Base-by-base conservation (phyloP, 2,329 filamentous ascomycete species). In the Macrophomina tecta region DNA sequence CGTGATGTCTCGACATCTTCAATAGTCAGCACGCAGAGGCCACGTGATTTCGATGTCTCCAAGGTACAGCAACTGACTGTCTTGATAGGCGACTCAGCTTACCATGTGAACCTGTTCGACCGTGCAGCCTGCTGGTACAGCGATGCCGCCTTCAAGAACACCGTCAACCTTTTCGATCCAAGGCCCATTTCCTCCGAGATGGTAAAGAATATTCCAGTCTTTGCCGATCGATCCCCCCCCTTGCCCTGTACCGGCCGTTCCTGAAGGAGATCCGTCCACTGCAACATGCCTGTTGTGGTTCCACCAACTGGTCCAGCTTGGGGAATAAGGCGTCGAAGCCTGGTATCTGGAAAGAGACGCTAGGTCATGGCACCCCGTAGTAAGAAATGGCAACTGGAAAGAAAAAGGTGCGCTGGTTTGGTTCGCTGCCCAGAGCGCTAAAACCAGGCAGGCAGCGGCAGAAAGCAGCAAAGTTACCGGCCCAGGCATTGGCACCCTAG, bases 51-150 rank as follows among this genome's bases (percentile, higher is more conserved):
- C 23, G 23, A 38, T 7, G 6, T 38, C 11, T 7, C 36, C 2
- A 38, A 38, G 6, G 6, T n/a, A 28, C 18, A 30, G 48, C 23
- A 9, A 51, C 14, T n/a, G 18, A 28, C n/a, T 5, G 6, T 23
- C 6, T 16, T 40, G 67, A 51, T 9, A 18, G 30, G 65, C 72
- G 67, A 76, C 28, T 32, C 45, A 14, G 49, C 73, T 30, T 53
- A 86, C 84, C 85, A 88, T 84, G 73, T 88, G 85, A n/a, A 87
- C 81, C 72, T 87, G 85, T 66, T 86, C 82, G 6, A 87, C 78
- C 16, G 74, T 72, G 70, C 86, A 88, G 2, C 80, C 80, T 5
- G 79, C 73, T 0, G 85, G 85, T 4, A 81, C 72, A 1, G 75
- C 77, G 55, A 84, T 77, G 4, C 79, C 80, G 7, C 75, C 76